A percentile compares a stretch with the other conserved stretches of the same genome.
Conservation (phyloP, 2,329 filamentous ascomycete species). For the Byssochlamys sp. region DNA sequence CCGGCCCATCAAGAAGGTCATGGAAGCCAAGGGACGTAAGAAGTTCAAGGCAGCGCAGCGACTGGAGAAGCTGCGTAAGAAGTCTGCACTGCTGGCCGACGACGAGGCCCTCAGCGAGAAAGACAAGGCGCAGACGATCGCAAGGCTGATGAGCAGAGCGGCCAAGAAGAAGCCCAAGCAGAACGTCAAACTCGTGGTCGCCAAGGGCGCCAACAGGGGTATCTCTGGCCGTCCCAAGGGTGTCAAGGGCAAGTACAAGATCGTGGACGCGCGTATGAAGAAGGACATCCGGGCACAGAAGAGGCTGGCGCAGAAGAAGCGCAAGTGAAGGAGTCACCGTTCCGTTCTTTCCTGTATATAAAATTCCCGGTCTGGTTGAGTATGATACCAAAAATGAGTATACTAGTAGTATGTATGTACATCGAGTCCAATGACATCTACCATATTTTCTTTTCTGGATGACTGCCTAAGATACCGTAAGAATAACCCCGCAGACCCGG, state of each 20-base stretch:
- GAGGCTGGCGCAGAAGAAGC: constrained; percentile 64
- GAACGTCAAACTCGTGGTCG: constrained; percentile 79
- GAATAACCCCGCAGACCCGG: not conserved
- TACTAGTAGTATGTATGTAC: not conserved
- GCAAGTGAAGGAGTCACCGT: not conserved
- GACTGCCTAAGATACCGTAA: not conserved
- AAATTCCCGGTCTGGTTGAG: not conserved
- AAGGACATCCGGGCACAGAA: constrained; percentile 89
- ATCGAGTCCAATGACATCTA: not conserved
- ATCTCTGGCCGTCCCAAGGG: constrained; percentile 78
- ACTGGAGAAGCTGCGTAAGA: constrained; percentile 92
- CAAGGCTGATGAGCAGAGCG: constrained; percentile 70
- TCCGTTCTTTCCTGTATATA: not conserved
- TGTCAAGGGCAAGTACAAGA: constrained; percentile 93
- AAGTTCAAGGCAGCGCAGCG: constrained; percentile 87
- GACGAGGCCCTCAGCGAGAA: constrained; percentile 91
- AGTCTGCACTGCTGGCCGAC: constrained; percentile 77
- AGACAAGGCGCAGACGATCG: constrained; percentile 82
- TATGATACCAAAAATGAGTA: not conserved
- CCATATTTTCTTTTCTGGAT: not conserved
- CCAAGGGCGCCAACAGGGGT: constrained; percentile 71
- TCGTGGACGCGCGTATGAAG: constrained; percentile 90
- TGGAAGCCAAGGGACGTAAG: constrained; percentile 91
- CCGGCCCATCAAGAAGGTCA: constrained; percentile 96
- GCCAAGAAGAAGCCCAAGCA: constrained; percentile 77